Base-by-base conservation (phyloP, 192 early-diverging fungal genomes). In the Linnemannia exigua region DNA sequence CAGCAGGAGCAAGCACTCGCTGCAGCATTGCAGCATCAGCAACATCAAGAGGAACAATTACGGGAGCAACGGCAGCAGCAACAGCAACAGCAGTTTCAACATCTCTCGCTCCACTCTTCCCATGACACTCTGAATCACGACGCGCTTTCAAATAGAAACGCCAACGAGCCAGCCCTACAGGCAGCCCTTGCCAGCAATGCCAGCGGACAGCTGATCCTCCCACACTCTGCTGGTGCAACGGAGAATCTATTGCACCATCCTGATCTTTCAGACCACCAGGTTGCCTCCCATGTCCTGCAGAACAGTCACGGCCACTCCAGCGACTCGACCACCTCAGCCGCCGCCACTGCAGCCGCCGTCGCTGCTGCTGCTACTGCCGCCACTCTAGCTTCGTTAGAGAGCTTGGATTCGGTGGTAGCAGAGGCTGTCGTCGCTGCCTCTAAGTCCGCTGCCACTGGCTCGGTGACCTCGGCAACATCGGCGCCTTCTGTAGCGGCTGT, bases 361-460 rank as follows among this genome's bases (percentile, higher is more conserved):
- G 44, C 70, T 52, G 22, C 47, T 11, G 47, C 72, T 25, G 48
- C 50, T 7, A 52, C 50, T 17, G 51, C 72, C 46, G 72, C 36
- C 1, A 54, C 72, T 19, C 20, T 74, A 17, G 46, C 72, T 8
- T 47, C 74, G 1, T 58, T 77, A 14, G 76, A 77, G 47, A 77
- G 61, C 16, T 37, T 83, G 44, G 66, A 77, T 58, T 73, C 81
- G 35, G 76, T 41, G 8, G 74, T 77, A 46, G 61, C 80, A 6
- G 50, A 75, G 8, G 80, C 61, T 31, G 81, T 69, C 11, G 81
- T 74, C 11, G 74, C 69, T 9, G 74, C 68, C 3, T 73, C 80
- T 25, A 71, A 48, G 37, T 48, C 58, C 33, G 61, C 37, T 47
- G 58, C 6, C 33, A 19, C 37, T 2, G 17, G 36, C n/a, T 41